Evolutionary conservation across 768 basidiomycete genomes (phyloP).

Genomic region (Pisolithus sp.): DNA sequence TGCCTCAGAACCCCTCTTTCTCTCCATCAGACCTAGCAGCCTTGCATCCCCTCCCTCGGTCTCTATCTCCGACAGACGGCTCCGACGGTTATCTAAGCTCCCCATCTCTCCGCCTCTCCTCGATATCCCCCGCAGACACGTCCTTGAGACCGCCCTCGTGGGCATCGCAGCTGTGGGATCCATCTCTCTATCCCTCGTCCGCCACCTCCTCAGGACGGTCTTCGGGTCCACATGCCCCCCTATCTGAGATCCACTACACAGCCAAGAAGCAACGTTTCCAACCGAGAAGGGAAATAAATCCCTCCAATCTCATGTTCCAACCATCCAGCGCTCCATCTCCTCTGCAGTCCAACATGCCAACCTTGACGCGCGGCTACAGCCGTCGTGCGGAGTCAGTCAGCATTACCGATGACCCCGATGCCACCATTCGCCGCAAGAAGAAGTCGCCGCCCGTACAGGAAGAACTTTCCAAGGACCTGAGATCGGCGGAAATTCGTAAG

Average conservation of each 20-base stretch:
- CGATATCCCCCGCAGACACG: conserved; percentile 58
- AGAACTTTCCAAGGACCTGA: conserved; percentile 32
- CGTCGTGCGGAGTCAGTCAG: conserved; percentile 62
- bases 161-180: conserved; percentile 63
- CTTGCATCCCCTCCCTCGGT: conserved; percentile 55
- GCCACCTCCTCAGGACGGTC: conserved; percentile 36
- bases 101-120: conserved; percentile 40
- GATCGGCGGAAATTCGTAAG: conserved; percentile 43
- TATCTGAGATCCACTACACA: conserved; percentile 35
- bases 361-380: conserved; percentile 54
- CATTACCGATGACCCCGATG: conserved; percentile 57
- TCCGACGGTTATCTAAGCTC: conserved; percentile 41
- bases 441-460: conserved; percentile 29
- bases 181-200: conserved; percentile 39
- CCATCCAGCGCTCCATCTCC: conserved; percentile 67
- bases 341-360: conserved; percentile 40
- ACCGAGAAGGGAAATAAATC: conserved; percentile 34
- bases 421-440: conserved; percentile 65
- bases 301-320: conserved; percentile 55
- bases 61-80: conserved; percentile 50
- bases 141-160: conserved; percentile 55
- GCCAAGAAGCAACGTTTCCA: conserved; percentile 33
- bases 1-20: conserved; percentile 45
- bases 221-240: conserved; percentile 43
- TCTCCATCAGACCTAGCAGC: conserved; percentile 59